A percentile compares a stretch with the other conserved stretches of the same genome.
Conservation (phyloP, 202 grass and related monocot genomes). For the Hordeum pubiflorum region DNA sequence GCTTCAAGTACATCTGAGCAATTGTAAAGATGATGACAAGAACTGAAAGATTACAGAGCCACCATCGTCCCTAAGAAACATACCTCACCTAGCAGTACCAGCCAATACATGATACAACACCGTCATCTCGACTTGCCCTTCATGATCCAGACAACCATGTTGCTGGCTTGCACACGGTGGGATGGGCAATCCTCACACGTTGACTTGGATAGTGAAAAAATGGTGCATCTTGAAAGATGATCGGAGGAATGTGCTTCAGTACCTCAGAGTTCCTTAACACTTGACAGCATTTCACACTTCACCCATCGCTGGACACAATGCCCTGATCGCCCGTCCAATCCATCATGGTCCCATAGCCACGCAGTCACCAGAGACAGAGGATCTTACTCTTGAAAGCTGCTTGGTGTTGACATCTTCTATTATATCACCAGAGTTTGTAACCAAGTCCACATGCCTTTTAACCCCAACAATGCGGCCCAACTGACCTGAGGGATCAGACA, state of each 20-base stretch:
- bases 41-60: too few species aligned
- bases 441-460: constrained; percentile 63
- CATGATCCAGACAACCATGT: constrained; percentile 76
- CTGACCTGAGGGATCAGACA: constrained; percentile 64
- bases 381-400: constrained; percentile 59
- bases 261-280: constrained; percentile 36
- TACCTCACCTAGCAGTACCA: too few species aligned
- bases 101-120: too few species aligned
- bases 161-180: constrained; percentile 33
- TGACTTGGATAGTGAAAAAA: constrained; percentile 74
- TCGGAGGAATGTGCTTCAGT: constrained; percentile 47
- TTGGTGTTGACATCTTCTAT: constrained; percentile 73
- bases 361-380: constrained; percentile 61
- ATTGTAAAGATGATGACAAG: too few species aligned
- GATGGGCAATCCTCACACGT: constrained; percentile 53
- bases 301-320: constrained; percentile 52
- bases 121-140: constrained; percentile 29
- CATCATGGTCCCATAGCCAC: constrained; percentile 68
- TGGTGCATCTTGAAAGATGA: constrained; percentile 55
- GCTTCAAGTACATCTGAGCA: too few species aligned
- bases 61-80: too few species aligned
- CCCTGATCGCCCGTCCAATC: constrained; percentile 64
- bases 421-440: constrained; percentile 55
- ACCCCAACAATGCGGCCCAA: constrained; percentile 62
- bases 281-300: constrained; percentile 66